phyloP scores from a whole-genome alignment of 352 stramenopile genomes.

The Phytophthora pseudosyringae region DNA sequence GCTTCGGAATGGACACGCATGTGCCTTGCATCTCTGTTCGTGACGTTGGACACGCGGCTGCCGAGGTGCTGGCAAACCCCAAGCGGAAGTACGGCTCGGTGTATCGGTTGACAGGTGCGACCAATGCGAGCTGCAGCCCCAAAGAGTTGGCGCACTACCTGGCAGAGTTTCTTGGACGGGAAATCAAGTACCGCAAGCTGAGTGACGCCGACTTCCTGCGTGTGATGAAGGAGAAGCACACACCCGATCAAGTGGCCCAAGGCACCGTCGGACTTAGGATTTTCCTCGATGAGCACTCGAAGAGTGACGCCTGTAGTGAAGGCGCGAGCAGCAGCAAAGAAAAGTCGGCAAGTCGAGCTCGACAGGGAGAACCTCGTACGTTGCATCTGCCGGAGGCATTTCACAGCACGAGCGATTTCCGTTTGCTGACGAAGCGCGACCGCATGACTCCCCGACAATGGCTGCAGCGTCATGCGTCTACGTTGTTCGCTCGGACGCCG shows the following conservation, averaged over 20 bases:
- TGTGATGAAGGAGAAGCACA: constrained; percentile 60
- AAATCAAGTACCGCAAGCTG: constrained; percentile 64
- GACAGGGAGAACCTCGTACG: constrained; percentile 5
- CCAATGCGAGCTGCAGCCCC: constrained; percentile 48
- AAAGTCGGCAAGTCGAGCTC: constrained; percentile 7
- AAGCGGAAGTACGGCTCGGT: constrained; percentile 57
- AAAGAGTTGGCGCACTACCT: constrained; percentile 50
- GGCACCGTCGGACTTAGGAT: constrained; percentile 63
- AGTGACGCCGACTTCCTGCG: constrained; percentile 46
- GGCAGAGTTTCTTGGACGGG: constrained; percentile 40
- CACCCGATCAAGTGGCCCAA: constrained; percentile 51
- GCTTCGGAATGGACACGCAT: constrained; percentile 48
- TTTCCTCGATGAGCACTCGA: constrained; percentile 43
- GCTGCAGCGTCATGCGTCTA: constrained; percentile 43
- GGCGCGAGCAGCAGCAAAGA: constrained; percentile 13
- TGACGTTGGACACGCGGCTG: constrained; percentile 65
- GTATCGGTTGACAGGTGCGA: constrained; percentile 58
- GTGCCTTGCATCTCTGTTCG: constrained; percentile 73
- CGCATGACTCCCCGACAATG: constrained; percentile 53
- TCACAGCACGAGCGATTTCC: constrained; percentile 60
- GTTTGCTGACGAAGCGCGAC: constrained; percentile 52
- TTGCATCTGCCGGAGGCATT: constrained; percentile 41
- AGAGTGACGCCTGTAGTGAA: constrained; percentile 21
- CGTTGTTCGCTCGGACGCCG: constrained; percentile 53
- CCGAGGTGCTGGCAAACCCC: constrained; percentile 51